Evolutionary conservation across 352 stramenopile genomes (phyloP).

Genomic region (Phytophthora vignae): DNA sequence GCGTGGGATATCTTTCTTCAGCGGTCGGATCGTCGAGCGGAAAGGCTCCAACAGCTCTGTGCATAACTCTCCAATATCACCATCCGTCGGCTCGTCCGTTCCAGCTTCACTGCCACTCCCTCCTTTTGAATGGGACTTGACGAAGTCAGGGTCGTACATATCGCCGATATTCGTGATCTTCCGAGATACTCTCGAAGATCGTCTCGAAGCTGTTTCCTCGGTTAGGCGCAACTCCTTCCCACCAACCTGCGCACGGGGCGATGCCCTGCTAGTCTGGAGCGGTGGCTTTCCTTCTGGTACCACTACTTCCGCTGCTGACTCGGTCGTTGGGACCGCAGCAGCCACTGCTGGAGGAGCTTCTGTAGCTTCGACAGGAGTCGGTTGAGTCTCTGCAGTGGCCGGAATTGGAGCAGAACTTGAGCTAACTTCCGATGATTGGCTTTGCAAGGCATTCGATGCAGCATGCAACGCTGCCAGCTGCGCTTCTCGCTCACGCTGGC

Average conservation of each 20-base stretch:
- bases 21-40: conserved; percentile 52
- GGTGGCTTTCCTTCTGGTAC: conserved; percentile 26
- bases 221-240: conserved; percentile 33
- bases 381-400: conserved; percentile 7
- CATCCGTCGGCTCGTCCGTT: conserved; percentile 63
- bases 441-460: conserved; percentile 42
- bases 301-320: conserved; percentile 7
- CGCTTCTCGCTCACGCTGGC: conserved; percentile 38
- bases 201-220: conserved; percentile 41
- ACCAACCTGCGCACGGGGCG: conserved; percentile 24
- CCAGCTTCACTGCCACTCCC: conserved; percentile 27
- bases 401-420: conserved; percentile 3
- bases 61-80: conserved; percentile 72
- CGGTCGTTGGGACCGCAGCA: background rate
- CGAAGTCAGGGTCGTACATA: conserved; percentile 78
- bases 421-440: conserved; percentile 12
- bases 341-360: conserved; percentile 13
- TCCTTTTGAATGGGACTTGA: conserved; percentile 37
- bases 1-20: conserved; percentile 45
- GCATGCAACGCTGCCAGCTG: conserved; percentile 42
- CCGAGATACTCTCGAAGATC: conserved; percentile 72
- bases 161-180: conserved; percentile 86
- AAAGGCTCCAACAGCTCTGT: conserved; percentile 79
- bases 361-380: conserved; percentile 27
- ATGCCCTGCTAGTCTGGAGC: conserved; percentile 27